phyloP scores from a whole-genome alignment of 495 filamentous ascomycete species.

The Lasiosphaeria miniovina region DNA sequence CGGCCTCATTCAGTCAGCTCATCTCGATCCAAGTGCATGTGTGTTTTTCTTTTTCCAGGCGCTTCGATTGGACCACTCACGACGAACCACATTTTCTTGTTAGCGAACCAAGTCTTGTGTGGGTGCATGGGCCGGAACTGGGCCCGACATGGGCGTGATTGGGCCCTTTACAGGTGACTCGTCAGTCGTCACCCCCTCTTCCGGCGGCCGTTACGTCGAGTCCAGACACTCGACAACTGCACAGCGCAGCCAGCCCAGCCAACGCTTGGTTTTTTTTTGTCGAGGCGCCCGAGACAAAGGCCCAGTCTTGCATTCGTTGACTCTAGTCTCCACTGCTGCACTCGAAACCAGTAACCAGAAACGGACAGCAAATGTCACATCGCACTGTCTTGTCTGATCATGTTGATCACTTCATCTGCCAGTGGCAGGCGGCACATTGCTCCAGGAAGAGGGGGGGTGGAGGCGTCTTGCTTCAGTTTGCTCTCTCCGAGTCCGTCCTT shows the following conservation, averaged over 20 bases:
- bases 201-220: not conserved
- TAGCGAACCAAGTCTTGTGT: too few species aligned
- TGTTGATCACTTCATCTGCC: slow-evolving; percentile 8
- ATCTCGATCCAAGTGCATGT: slow-evolving; percentile 3
- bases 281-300: not conserved
- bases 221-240: not conserved
- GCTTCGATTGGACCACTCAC: slow-evolving; percentile 23
- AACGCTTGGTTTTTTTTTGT: not conserved
- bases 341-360: not conserved
- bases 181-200: not conserved
- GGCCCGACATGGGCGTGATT: slow-evolving; percentile 5
- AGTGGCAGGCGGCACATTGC: slow-evolving; percentile 1
- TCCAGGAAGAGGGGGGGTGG: not conserved
- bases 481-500: not conserved
- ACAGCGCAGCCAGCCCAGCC: not conserved
- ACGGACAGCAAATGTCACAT: not conserved
- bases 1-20: not conserved
- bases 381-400: not conserved
- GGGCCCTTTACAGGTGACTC: not conserved
- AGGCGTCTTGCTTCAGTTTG: not conserved
- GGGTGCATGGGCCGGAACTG: not conserved
- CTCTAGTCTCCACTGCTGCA: slow-evolving; percentile 3
- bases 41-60: slow-evolving; percentile 13
- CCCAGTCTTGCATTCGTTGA: not conserved
- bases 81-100: slow-evolving; percentile 20